Evolutionary conservation across 2,329 filamentous ascomycete genomes (phyloP), one percentile per base, ranked within the genome.

Genomic region (Calonectria crousiana): DNA sequence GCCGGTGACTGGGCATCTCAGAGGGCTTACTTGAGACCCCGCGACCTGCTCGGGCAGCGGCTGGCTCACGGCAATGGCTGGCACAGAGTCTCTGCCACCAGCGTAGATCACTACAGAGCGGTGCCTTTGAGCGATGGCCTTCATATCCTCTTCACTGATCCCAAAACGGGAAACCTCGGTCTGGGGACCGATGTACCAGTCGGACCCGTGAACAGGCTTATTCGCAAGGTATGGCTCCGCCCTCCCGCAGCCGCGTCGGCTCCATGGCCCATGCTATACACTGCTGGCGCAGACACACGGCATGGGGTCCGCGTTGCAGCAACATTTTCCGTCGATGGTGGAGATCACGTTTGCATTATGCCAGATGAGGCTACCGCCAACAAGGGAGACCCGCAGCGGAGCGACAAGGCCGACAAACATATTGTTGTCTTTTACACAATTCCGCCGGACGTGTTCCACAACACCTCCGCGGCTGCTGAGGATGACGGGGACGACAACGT

Each of bases 131-230:
- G 90, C 74, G 93, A 94, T 80, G 92, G 92, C 2, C 85, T 89
- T 71, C 91, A 94, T 77, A 86, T 94, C 44, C 83, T 94, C 6
- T 94, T 93, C 80, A 91, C 90, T 9, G 92, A 94, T 79, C 91
- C 92, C 6, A 82, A 83, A 14, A 90, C 87, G 1, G 88, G 87
- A 13, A 82, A 87, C 11, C 86, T 94, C 9, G 92, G 89, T 74
- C 83, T 94, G 20, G 92, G 92, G 4, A 90, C 87, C 58, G 91
- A 93, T 84, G 89, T 90, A 0, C 90, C 91, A 1, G 84, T 91
- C 36, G 90, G 90, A 14, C 80, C 82, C 1, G 52, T 81, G 32
- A 53, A 89, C 87, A 69, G 90, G 86, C 83, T 94, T 18, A 85
- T 90, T 8, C 87, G 90, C 30, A 92, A 92, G 73, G 87, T 93